These are phyloP conservation scores for Cercophora newfieldiana DNA, from an alignment of 495 filamentous ascomycete genomes.

Conservation along the genomic window DNA sequence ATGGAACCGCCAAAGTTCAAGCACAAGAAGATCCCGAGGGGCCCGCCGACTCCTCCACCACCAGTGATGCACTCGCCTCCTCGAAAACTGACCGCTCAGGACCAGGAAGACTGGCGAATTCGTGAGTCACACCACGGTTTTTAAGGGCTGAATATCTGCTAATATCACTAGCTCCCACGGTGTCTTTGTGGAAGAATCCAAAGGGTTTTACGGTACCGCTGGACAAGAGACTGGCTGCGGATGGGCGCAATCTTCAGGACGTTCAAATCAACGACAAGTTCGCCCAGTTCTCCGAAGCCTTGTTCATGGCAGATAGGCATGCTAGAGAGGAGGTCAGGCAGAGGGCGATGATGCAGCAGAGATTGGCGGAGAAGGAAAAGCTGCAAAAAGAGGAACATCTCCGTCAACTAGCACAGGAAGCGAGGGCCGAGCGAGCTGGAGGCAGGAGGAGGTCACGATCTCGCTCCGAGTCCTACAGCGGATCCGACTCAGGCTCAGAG, in stretches of 20 bases:
- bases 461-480: conserved; percentile 52
- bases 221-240: conserved; percentile 95
- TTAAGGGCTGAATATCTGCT: background rate
- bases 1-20: conserved; percentile 99
- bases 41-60: conserved; percentile 87
- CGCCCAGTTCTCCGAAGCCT: conserved; percentile 89
- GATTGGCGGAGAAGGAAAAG: conserved; percentile 95
- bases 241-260: conserved; percentile 89
- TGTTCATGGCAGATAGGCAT: conserved; percentile 92
- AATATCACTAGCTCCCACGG: conserved; percentile 60
- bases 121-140: conserved; percentile 19
- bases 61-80: conserved; percentile 96
- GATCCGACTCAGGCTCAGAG: conserved; percentile 61
- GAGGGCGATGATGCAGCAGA: conserved; percentile 91
- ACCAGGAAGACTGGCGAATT: conserved; percentile 96
- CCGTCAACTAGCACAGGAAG: conserved; percentile 85
- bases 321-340: conserved; percentile 94
- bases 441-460: conserved; percentile 53
- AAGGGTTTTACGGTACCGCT: conserved; percentile 97
- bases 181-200: conserved; percentile 99
- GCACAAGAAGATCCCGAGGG: conserved; percentile 95
- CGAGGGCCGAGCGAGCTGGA: conserved; percentile 72
- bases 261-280: conserved; percentile 99
- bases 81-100: conserved; percentile 91
- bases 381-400: conserved; percentile 90